phyloP scores from a whole-genome alignment of 352 stramenopile genomes.

The Globisporangium spinosum region DNA sequence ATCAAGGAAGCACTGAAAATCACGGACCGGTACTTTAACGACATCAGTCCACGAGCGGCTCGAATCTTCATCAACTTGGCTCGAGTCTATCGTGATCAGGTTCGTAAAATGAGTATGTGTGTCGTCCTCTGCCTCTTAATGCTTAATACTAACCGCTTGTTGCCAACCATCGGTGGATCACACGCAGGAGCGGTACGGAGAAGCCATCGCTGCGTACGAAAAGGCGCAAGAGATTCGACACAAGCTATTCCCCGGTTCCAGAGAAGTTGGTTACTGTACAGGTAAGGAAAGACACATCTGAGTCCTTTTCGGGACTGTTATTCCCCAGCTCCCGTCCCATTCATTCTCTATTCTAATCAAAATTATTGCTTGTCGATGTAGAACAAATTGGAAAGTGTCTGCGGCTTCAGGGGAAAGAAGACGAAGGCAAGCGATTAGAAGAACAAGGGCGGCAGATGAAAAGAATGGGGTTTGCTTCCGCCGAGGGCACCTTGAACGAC shows the following conservation, averaged over 20 bases:
- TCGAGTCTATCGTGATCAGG: constrained; percentile 74
- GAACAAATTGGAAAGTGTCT: constrained; percentile 84
- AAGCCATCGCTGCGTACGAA: constrained; percentile 60
- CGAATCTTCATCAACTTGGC: constrained; percentile 78
- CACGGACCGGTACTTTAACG: constrained; percentile 73
- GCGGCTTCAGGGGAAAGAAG: constrained; percentile 47
- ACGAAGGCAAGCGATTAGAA: constrained; percentile 55
- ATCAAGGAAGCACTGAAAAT: constrained; percentile 79
- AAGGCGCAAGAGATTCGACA: constrained; percentile 74
- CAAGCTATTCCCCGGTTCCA: constrained; percentile 65
- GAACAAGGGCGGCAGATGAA: constrained; percentile 60
- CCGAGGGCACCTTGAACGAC: constrained; percentile 13
- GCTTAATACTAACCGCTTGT: neutral
- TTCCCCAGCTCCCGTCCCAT: neutral
- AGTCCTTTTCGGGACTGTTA: neutral
- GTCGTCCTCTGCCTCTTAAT: neutral
- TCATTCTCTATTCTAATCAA: neutral
- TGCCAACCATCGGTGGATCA: neutral
- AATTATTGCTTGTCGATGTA: constrained; percentile 10
- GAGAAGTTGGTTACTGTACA: constrained; percentile 74
- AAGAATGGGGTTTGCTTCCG: constrained; percentile 40
- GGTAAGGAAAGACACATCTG: constrained; percentile 33
- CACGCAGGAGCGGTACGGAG: constrained; percentile 56
- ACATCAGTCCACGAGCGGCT: constrained; percentile 63
- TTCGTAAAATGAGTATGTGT: constrained; percentile 9